Evolutionary conservation across 176 grass and related monocot genomes (phyloP), one percentile per base, ranked within the genome.

Genomic region (Raddia guianensis): DNA sequence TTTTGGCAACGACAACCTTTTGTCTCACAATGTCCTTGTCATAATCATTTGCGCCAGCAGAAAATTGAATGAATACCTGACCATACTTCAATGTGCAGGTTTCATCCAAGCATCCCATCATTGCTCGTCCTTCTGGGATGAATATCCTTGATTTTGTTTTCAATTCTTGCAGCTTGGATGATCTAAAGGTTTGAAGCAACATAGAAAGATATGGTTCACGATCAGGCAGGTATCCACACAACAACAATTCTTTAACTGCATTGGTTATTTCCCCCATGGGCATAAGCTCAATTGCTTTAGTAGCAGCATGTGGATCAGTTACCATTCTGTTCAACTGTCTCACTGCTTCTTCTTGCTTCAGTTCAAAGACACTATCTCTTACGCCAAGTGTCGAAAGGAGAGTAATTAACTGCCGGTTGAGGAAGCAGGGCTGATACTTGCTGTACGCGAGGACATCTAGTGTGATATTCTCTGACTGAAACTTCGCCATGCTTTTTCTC

Each of bases 61-160:
- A 92, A 87, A 79, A 66, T 84, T 85, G 86, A 81, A 98, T 33
- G 84, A 94, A 98, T 34, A 94, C 90, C 66, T 98, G 56, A 2
- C 86, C 92, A 54, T 98, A 94, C 59, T 91, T 74, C 21, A 98
- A 88, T 51, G 33, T 86, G 18, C 80, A 5, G 51, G 83, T 94
- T 87, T 98, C 95, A 84, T 98, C 95, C 84, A 98, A 84, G 76
- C 92, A 98, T 56, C 95, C 95, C 88, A 98, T 87, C 92, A 98
- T 90, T 67, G 90, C 70, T 67, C 90, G 82, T 57, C 95, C 95
- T 76, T 89, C 1, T 83, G 75, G 81, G 84, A 98, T 85, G 42
- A 94, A 87, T 49, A 98, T 94, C 62, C 95, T 91, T 53, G 92
- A 90, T 70, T 87, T 98, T 27, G 66, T 92, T 91, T 77, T 92